Percentiles rank a stretch among this genome's conserved stretches.
These are phyloP conservation scores for Aspergillus eucalypticola DNA, from an alignment of 2,329 filamentous ascomycete species.

Conservation along the genomic window DNA sequence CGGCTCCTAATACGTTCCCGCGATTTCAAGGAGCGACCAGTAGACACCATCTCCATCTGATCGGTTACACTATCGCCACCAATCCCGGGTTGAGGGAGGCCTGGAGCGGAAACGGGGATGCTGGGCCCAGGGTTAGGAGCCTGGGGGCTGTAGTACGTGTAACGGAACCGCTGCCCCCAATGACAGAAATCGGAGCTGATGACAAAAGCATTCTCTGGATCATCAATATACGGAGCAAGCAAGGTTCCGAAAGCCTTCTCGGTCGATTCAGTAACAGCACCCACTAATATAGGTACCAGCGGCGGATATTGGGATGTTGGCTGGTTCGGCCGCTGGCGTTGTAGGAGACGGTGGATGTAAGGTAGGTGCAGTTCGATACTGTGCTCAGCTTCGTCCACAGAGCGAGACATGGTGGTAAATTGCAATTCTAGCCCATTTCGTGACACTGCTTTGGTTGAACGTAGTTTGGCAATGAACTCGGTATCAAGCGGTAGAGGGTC, in stretches of 20 bases:
- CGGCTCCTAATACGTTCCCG: constrained; percentile 35
- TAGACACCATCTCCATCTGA: constrained; percentile 31
- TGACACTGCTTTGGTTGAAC: constrained; percentile 28
- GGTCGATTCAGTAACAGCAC: constrained; percentile 65
- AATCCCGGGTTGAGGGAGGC: constrained; percentile 42
- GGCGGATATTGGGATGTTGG: constrained; percentile 63
- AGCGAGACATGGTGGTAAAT: constrained; percentile 59
- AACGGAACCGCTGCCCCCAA: constrained; percentile 83
- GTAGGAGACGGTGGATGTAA: constrained; percentile 80
- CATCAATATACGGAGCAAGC: constrained; percentile 75
- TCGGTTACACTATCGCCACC: constrained; percentile 27
- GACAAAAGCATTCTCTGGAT: constrained; percentile 75
- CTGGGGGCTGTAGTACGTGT: constrained; percentile 72
- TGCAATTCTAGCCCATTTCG: constrained; percentile 35
- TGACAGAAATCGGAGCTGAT: constrained; percentile 97
- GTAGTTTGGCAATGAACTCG: constrained; percentile 44
- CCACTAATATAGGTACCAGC: constrained; percentile 83
- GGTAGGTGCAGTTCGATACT: constrained; percentile 96
- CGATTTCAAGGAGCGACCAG: constrained; percentile 31
- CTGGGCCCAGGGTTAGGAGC: constrained; percentile 39
- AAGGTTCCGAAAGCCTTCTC: constrained; percentile 70
- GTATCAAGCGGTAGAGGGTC: constrained; percentile 47
- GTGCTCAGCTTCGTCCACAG: constrained; percentile 79
- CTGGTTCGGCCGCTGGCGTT: constrained; percentile 52
- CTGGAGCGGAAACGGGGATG: constrained; percentile 44